Conservation (phyloP, 2,329 filamentous ascomycete species). For the Penicillium sclerotiorum region DNA sequence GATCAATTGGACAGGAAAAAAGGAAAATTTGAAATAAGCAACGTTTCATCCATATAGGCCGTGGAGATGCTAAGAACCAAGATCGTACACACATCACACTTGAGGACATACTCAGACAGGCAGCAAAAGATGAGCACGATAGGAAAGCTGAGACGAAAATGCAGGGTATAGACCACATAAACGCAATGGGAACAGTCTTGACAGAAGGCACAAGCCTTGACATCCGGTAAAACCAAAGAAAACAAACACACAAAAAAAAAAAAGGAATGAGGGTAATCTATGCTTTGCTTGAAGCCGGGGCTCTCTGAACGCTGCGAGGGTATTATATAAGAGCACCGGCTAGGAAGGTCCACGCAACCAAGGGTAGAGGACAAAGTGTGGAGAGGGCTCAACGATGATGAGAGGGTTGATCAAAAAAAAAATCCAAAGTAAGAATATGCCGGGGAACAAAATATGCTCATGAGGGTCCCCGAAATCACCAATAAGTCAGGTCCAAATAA, state of each 20-base stretch:
- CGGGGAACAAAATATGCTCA: slow-evolving; percentile 1
- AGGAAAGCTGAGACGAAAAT: slow-evolving; percentile 14
- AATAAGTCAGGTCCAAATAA: slow-evolving; percentile 5
- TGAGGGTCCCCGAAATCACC: slow-evolving; percentile 7
- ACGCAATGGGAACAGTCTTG: slow-evolving; percentile 11
- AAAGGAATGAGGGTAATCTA: slow-evolving; percentile 22
- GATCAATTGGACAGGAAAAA: background rate
- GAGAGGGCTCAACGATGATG: slow-evolving; percentile 2
- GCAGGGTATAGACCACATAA: slow-evolving; percentile 28
- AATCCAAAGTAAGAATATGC: background rate
- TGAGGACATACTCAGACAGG: slow-evolving; percentile 27
- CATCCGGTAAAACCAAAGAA: no score
- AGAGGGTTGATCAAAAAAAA: background rate
- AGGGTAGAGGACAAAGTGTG: background rate
- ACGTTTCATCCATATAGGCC: slow-evolving; percentile 19
- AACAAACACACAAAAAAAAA: slow-evolving; percentile 12
- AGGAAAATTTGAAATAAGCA: background rate
- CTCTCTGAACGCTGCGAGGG: slow-evolving; percentile 23
- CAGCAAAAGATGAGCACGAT: slow-evolving; percentile 7
- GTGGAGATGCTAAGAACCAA: slow-evolving; percentile 25
- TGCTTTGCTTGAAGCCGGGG: slow-evolving; percentile 16
- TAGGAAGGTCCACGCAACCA: slow-evolving; percentile 14
- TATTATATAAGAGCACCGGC: slow-evolving; percentile 23
- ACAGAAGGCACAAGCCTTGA: slow-evolving; percentile 10
- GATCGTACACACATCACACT: slow-evolving; percentile 33